Percentiles rank a stretch among this genome's conserved stretches.
Conservation (phyloP, 2,329 filamentous ascomycete species). For the Daldinia eschscholtzii region DNA sequence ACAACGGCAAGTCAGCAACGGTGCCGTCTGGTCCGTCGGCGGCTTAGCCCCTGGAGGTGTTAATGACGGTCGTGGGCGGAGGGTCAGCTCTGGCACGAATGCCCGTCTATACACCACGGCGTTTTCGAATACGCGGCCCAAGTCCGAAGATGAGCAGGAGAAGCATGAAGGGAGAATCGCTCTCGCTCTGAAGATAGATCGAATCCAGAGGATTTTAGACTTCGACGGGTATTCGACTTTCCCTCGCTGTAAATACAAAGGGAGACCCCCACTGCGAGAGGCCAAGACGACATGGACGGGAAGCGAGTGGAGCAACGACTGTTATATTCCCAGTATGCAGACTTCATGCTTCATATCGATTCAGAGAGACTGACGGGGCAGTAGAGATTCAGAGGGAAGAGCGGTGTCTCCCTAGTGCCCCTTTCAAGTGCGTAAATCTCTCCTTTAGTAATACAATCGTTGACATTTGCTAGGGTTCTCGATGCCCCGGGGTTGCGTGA, state of each 20-base stretch:
- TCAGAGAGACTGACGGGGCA: constrained; percentile 25
- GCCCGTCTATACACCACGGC: constrained; percentile 73
- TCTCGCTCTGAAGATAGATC: constrained; percentile 83
- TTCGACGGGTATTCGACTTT: constrained; percentile 57
- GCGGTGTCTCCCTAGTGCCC: constrained; percentile 73
- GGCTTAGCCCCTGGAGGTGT: constrained; percentile 72
- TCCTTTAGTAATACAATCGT: constrained; percentile 14
- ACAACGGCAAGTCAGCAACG: constrained; percentile 70
- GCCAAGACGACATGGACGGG: constrained; percentile 60
- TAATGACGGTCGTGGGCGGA: constrained; percentile 72
- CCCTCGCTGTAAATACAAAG: constrained; percentile 48
- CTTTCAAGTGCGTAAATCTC: constrained; percentile 75
- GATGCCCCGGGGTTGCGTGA: constrained; percentile 91
- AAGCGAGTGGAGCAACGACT: constrained; percentile 55
- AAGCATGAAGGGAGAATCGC: constrained; percentile 82
- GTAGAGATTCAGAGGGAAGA: constrained; percentile 46
- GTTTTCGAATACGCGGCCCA: constrained; percentile 59
- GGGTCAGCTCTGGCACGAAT: constrained; percentile 77
- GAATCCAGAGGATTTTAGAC: constrained; percentile 73
- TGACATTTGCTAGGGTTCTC: constrained; percentile 73
- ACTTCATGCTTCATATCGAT: neutral
- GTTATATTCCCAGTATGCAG: constrained; percentile 42
- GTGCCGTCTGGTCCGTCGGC: constrained; percentile 82
- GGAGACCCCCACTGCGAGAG: constrained; percentile 43
- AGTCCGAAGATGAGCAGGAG: constrained; percentile 70